Evolutionary conservation across 129 eudicot species (phyloP).

Genomic region (Flaveria robusta): DNA sequence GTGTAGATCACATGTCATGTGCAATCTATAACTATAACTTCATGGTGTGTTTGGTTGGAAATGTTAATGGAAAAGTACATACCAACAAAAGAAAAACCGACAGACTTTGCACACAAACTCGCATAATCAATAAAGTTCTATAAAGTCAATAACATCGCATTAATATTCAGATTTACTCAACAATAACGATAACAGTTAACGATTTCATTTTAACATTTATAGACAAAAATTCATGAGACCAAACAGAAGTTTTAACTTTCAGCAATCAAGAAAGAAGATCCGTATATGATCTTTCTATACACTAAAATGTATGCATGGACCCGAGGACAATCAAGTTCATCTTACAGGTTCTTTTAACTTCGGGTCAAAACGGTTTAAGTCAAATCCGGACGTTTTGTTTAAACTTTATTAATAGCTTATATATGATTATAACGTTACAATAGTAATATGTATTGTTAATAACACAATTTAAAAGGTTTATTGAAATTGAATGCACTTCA

Average conservation of each 20-base stretch:
- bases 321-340: not conserved
- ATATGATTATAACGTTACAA: too few relatives aligned
- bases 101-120: not conserved
- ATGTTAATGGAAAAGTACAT: conserved; percentile 9
- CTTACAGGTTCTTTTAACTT: not conserved
- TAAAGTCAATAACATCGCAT: not conserved
- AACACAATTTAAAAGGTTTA: too few relatives aligned
- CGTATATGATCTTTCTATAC: not conserved
- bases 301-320: not conserved
- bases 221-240: too few relatives aligned
- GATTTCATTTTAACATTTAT: too few relatives aligned
- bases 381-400: too few relatives aligned
- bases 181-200: not conserved
- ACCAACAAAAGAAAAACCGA: conserved; percentile 3
- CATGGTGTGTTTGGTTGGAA: conserved; percentile 29
- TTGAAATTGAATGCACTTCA: too few relatives aligned
- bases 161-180: not conserved
- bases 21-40: conserved; percentile 27
- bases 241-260: too few relatives aligned
- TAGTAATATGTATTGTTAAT: too few relatives aligned
- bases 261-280: not conserved
- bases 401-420: too few relatives aligned
- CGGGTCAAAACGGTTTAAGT: not conserved
- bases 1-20: conserved; percentile 30
- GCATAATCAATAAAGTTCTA: not conserved